Evolutionary conservation across 179 eudicot genomes (phyloP).

Genomic region (Spinacia oleracea): DNA sequence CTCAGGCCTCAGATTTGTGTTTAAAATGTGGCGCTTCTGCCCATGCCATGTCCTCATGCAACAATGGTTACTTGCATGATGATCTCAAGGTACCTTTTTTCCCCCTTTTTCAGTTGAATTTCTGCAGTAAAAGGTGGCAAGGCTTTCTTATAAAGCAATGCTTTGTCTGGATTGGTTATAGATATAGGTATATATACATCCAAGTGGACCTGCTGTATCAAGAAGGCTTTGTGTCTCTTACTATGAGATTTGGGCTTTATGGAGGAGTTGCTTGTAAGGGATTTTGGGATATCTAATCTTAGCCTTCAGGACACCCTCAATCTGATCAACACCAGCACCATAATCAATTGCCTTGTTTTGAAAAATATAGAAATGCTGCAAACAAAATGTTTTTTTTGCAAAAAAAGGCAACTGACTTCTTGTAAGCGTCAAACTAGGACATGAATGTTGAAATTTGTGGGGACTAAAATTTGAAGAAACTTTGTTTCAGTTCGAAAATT

Average conservation of each 20-base stretch:
- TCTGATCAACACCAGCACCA: neutral
- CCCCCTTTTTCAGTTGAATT: neutral
- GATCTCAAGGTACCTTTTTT: conserved; percentile 68
- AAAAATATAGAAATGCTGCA: neutral
- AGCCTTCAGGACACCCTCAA: neutral
- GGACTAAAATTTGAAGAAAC: neutral
- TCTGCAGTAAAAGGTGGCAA: neutral
- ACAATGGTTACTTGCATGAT: conserved; percentile 59
- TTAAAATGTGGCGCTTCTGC: conserved; percentile 86
- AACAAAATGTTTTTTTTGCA: too few relatives aligned
- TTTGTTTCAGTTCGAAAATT: neutral
- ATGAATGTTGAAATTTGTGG: neutral
- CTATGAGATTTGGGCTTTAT: neutral
- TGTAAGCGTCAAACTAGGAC: neutral
- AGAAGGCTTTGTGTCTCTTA: neutral
- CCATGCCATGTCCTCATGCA: conserved; percentile 77
- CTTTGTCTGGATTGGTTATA: neutral
- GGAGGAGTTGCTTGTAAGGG: neutral
- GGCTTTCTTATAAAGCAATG: neutral
- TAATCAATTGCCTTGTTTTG: neutral
- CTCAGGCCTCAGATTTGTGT: conserved; percentile 53
- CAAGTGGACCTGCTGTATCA: neutral
- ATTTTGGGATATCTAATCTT: neutral
- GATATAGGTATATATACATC: neutral
- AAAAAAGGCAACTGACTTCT: neutral